phyloP scores from a whole-genome alignment of 1,284 basidiomycete species.

The Leccinum angustisporum region DNA sequence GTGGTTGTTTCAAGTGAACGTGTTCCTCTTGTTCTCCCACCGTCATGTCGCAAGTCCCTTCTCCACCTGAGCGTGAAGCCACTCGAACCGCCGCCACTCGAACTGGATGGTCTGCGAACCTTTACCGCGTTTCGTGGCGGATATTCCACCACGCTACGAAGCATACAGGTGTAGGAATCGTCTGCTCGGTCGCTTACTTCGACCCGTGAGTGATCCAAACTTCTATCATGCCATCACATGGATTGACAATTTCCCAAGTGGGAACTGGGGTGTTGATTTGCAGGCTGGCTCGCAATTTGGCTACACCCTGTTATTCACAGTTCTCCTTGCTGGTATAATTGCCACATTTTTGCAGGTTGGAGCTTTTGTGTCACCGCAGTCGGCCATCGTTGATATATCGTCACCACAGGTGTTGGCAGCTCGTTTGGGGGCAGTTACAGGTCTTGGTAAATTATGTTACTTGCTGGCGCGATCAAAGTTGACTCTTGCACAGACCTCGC shows the following conservation, averaged over 20 bases:
- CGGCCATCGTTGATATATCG: constrained; percentile 9
- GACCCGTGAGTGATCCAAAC: constrained; percentile 44
- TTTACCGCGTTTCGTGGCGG: constrained; percentile 23
- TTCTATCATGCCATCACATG: neutral
- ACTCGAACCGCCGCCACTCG: constrained; percentile 1
- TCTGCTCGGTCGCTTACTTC: constrained; percentile 56
- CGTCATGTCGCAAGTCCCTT: constrained; percentile 15
- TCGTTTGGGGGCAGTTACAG: constrained; percentile 49
- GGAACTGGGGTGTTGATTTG: constrained; percentile 61
- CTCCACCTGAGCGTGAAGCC: constrained; percentile 7
- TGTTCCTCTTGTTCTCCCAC: neutral
- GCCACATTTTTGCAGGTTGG: constrained; percentile 57
- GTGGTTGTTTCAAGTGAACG: neutral
- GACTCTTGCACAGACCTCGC: constrained; percentile 42
- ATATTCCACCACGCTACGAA: constrained; percentile 41
- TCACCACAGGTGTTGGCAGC: constrained; percentile 43
- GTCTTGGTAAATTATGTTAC: constrained; percentile 38
- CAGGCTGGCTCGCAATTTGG: constrained; percentile 64
- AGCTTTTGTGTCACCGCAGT: constrained; percentile 32
- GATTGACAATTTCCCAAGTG: constrained; percentile 33
- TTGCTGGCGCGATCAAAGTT: neutral
- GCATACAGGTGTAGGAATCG: constrained; percentile 49
- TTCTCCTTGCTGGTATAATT: constrained; percentile 68
- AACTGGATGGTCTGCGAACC: constrained; percentile 19
- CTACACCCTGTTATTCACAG: constrained; percentile 73